phyloP scores from a whole-genome alignment of 768 basidiomycete genomes.

The Leccinum truebloodii region DNA sequence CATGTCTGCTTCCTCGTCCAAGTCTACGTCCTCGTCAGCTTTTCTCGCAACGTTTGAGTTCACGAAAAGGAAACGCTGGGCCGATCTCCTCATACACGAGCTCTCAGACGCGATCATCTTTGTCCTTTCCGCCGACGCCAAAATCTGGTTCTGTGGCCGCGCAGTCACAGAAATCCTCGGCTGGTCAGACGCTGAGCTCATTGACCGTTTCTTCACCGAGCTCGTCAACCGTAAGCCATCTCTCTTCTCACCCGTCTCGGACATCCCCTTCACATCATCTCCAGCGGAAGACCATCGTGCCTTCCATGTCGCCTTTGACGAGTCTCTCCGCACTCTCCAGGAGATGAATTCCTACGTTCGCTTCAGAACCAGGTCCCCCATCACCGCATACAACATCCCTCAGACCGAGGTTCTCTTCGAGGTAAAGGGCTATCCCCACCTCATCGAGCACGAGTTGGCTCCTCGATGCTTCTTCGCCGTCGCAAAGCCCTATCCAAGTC shows the following conservation, averaged over 20 bases:
- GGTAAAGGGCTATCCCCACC: constrained; percentile 65
- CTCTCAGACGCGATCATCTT: constrained; percentile 72
- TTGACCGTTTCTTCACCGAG: constrained; percentile 66
- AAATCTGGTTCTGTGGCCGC: constrained; percentile 68
- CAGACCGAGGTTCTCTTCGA: constrained; percentile 65
- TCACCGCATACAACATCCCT: constrained; percentile 25
- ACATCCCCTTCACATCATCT: constrained; percentile 2
- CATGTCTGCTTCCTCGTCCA: constrained; percentile 23
- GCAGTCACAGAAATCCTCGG: constrained; percentile 73
- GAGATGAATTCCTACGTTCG: constrained; percentile 63
- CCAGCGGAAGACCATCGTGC: constrained; percentile 57
- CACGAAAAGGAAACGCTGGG: constrained; percentile 86
- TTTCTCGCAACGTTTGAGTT: constrained; percentile 61
- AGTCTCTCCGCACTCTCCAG: constrained; percentile 48
- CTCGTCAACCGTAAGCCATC: constrained; percentile 59
- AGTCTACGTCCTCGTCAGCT: constrained; percentile 13
- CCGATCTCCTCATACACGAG: constrained; percentile 75
- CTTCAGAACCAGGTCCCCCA: constrained; percentile 50
- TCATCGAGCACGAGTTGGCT: constrained; percentile 36
- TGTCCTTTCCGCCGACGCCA: constrained; percentile 61
- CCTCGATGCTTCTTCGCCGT: constrained; percentile 71
- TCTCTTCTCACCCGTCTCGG: background rate
- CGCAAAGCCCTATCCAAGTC: constrained; percentile 76
- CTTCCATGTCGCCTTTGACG: constrained; percentile 51
- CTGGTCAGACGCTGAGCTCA: constrained; percentile 71